Percentiles rank a stretch among this genome's conserved stretches.
phyloP scores from a whole-genome alignment of 2,329 filamentous ascomycete genomes.

The Gremmenia infestans region DNA sequence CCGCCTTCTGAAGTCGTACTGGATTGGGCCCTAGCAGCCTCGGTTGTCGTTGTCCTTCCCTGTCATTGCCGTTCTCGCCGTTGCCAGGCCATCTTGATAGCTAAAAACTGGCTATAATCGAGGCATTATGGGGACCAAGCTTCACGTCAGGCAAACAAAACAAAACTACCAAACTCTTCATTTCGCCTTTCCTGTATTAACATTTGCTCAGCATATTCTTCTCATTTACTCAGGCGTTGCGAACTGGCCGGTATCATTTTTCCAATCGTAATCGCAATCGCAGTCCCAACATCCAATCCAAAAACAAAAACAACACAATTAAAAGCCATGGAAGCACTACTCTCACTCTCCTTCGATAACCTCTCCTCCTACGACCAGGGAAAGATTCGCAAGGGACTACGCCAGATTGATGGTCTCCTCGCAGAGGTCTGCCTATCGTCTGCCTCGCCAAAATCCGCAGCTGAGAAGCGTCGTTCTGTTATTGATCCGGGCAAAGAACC shows the following conservation, averaged over 20 bases:
- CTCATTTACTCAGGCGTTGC: not conserved
- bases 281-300: not conserved
- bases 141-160: not conserved
- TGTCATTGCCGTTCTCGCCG: not conserved
- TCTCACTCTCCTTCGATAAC: slow-evolving; percentile 93
- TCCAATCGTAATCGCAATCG: not conserved
- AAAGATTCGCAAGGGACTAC: slow-evolving; percentile 74
- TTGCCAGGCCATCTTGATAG: not conserved
- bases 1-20: too few species aligned
- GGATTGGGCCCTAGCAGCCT: too few species aligned
- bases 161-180: slow-evolving; percentile 9
- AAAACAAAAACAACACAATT: slow-evolving; percentile 14
- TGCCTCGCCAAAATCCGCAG: slow-evolving; percentile 81
- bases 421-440: slow-evolving; percentile 74
- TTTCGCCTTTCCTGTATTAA: slow-evolving; percentile 29
- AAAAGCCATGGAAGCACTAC: slow-evolving; percentile 73
- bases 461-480: slow-evolving; percentile 25
- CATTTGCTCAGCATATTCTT: slow-evolving; percentile 16
- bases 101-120: too few species aligned
- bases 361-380: slow-evolving; percentile 49
- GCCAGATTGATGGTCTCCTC: not conserved
- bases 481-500: slow-evolving; percentile 34
- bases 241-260: not conserved
- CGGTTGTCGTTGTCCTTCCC: not conserved
- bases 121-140: not conserved